Base-by-base conservation (phyloP, 2,329 filamentous ascomycete genomes). In the Mycosphaerella sp. region DNA sequence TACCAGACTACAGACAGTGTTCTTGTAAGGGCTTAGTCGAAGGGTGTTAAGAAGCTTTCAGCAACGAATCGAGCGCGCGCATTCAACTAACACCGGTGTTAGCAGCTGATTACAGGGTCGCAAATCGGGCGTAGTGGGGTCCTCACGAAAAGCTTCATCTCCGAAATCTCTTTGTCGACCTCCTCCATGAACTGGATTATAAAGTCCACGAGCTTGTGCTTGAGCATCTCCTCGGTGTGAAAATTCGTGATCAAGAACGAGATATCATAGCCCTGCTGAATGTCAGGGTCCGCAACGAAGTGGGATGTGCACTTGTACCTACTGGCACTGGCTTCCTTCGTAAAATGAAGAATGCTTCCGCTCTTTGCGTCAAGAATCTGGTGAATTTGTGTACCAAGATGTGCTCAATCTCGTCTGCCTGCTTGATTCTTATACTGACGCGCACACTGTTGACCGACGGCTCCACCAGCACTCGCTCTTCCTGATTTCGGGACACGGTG, bases 131-230 rank as follows among this genome's bases (percentile, higher is more conserved):
- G 21, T 17, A 36, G 38, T 23, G 8, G 34, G 9, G 6, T 26
- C 78, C 89, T 64, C 81, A 96, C 92, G 74, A 98, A 98, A 67
- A 98, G 86, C 81, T 98, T 98, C 93, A 98, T 97, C 76, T 98
- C 95, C 2, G 93, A 97, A 57, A 98, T 98, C 74, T 98, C 93
- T 79, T 98, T 98, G 73, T 98, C 95, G 4, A 98, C 95, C 72
- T 98, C 93, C 73, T 98, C 92, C 92, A 98, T 97, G 69, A 98
- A 98, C 69, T 97, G 86, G 62, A 98, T 96, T 64, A 98, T 95
- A 68, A 98, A 98, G 72, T 98, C 93, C 34, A 98, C 95, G 64
- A 98, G 80, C 78, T 98, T 97, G 72, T 98, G 92, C 79, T 97
- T 97, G 70, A 97, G 73, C 90, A 98, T 95, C 71, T 95, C 88